A percentile compares a stretch with the other conserved stretches of the same genome.
These are phyloP conservation scores for Meyerozyma sp. DNA, from an alignment of 1,139 yeast species.

Conservation along the genomic window DNA sequence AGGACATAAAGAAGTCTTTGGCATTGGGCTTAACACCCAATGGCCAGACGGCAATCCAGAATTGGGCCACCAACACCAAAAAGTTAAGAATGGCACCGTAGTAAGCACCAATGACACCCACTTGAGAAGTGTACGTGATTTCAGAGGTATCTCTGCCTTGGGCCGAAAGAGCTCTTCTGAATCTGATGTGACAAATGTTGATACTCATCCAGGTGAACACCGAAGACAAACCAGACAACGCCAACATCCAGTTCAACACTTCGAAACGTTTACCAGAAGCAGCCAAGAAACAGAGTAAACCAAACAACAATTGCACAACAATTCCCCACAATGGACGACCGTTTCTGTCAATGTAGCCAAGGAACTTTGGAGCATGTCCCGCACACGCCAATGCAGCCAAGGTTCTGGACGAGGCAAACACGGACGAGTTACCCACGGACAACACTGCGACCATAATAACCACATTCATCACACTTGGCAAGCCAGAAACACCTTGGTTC, in stretches of 20 bases:
- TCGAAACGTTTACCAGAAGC: conserved; percentile 29
- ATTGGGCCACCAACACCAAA: conserved; percentile 52
- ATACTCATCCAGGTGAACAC: conserved; percentile 39
- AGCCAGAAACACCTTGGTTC: conserved; percentile 47
- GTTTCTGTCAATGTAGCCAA: conserved; percentile 26
- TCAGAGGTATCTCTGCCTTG: conserved; percentile 32
- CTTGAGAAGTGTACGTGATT: conserved; percentile 48
- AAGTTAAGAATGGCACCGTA: conserved; percentile 43
- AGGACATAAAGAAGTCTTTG: conserved; percentile 27
- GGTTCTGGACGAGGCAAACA: conserved; percentile 29
- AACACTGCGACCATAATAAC: conserved; percentile 44
- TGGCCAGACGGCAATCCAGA: conserved; percentile 40
- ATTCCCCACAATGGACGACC: conserved; percentile 31
- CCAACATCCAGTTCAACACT: conserved; percentile 32
- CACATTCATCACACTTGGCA: conserved; percentile 50
- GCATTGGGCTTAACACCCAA: conserved; percentile 32
- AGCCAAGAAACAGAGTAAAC: conserved; percentile 23
- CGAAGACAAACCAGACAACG: conserved; percentile 35
- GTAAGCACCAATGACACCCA: conserved; percentile 51
- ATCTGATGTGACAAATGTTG: conserved; percentile 31
- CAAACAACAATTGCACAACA: conserved; percentile 22
- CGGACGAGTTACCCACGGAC: conserved; percentile 43
- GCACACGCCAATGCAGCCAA: conserved; percentile 28
- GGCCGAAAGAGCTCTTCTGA: conserved; percentile 26
- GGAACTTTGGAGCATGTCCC: conserved; percentile 28